Base-by-base conservation (phyloP, 495 filamentous ascomycete genomes). In the Xylaria venustula region DNA sequence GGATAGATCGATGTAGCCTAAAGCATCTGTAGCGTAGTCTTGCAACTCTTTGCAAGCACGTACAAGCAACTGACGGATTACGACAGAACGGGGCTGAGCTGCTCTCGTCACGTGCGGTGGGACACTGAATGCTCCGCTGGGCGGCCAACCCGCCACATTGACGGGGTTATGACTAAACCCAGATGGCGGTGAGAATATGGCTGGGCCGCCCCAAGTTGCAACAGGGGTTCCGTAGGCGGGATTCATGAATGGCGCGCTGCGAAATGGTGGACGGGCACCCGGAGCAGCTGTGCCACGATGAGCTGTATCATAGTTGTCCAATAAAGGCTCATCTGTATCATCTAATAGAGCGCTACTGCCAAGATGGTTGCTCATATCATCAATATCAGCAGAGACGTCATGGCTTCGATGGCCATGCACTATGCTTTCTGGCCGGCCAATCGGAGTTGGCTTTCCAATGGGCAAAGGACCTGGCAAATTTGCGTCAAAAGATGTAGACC, bases 261-360 rank as follows among this genome's bases (percentile, higher is more conserved):
- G 63, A 23, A 67, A 69, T 19, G 52, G 61, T 1, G 68, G 58
- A 7, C 66, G 64, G 34, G 40, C 41, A 17, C 66, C 71, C 19
- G 70, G 73, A 14, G 64, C 67, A 71, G 74, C 53, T 69, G 77
- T 72, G 19, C 67, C 56, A 17, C 64, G 60, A 12, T 55, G 48
- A 30, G 55, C 26, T 20, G 32, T 58, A 3, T 64, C 26, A 12
- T 37, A 36, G 23, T 20, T 50, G 11, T 48, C 22, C 28, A 61
- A 51, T 14, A 71, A 64, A 30, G 77, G 73, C 28, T 77, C 78
- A 50, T 84, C 82, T 59, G 91, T 86, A 68, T 95, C 92, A 65
- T 95, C 93, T 37, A 97, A 79, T n/a, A 98, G 78, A 8, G 93
- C 93, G 71, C 88, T 92, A 74, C 93, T 97, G 9, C 94, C 95